Base-by-base conservation (phyloP, 2,329 filamentous ascomycete genomes). In the Whalleya microplaca region DNA sequence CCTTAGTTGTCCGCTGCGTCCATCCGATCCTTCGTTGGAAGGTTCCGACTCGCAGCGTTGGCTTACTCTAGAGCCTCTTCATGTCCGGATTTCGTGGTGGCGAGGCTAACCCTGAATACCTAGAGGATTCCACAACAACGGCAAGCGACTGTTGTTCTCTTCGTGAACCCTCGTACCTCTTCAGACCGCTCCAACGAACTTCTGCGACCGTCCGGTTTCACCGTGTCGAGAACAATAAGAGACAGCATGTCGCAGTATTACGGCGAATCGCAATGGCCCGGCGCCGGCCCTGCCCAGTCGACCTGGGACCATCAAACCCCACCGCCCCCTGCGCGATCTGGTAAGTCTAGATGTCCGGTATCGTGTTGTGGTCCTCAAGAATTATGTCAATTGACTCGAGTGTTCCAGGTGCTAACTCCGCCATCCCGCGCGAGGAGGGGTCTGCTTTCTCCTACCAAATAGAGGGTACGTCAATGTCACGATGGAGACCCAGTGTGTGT, bases 381-480 rank as follows among this genome's bases (percentile, higher is more conserved):
- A 37, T 48, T 4, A 50, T 46, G 32, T 63, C 68, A 62, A 61
- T 74, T 69, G 60, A 70, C 55, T 20, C 16, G 23, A 10, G 21
- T 29, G 2, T 45, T 42, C 48, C 43, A 91, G 90, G 89, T 76
- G 85, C 90, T 61, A 92, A 84, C 75, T 92, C 89, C 55, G 87
- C 89, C 48, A 85, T 86, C 64, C 84, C 87, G 52, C 85, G 86
- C 67, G 90, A 94, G 64, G 91, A 96, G 59, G 82, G 84, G 56
- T 79, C 82, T 70, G 92, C 92, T 57, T 96, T 96, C 73, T 86
- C 86, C 65, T 88, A 90, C 72, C 92, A 96, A 77, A 89, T 96
- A 75, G 92, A 96, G 79, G 91, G 91, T 95, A 88, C 74, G 89
- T 85, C 49, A 62, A 45, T 58, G 54, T 48, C 29, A n/a, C 44